phyloP scores from a whole-genome alignment of 495 filamentous ascomycete species.

The Parmelia sp. region DNA sequence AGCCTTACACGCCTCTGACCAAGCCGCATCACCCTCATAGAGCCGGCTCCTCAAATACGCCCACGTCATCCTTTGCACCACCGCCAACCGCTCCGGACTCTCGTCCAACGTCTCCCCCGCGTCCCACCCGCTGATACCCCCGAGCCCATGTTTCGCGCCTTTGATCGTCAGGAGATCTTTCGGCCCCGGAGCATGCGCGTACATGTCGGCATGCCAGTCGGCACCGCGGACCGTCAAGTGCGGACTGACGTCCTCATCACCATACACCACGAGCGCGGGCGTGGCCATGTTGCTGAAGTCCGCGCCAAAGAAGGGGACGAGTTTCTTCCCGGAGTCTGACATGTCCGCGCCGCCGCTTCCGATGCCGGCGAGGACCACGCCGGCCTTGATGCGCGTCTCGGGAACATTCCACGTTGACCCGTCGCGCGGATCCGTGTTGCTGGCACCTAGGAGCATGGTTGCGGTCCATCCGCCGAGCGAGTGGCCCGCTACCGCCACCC shows the following conservation, averaged over 20 bases:
- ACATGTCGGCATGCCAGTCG: neutral
- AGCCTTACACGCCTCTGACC: neutral
- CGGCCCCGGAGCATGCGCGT: neutral
- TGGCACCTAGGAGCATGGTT: neutral
- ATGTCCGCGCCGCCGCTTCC: neutral
- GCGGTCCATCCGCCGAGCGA: neutral
- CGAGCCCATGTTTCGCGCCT: neutral
- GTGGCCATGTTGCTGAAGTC: neutral
- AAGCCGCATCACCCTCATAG: neutral
- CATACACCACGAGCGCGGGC: neutral
- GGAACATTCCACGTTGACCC: no score
- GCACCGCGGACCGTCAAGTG: neutral
- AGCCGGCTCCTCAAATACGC: neutral
- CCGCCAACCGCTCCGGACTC: slow-evolving; percentile 1
- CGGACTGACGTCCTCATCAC: neutral
- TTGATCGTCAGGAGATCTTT: neutral
- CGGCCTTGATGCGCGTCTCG: neutral
- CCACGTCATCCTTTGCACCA: slow-evolving; percentile 1
- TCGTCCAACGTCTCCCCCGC: neutral
- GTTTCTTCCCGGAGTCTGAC: neutral
- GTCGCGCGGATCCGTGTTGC: neutral
- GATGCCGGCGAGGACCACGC: neutral
- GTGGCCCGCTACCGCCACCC: neutral
- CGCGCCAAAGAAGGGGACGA: neutral
- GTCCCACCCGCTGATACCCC: neutral